Evolutionary conservation across 768 basidiomycete species (phyloP).

Genomic region (Panellus pusillus): DNA sequence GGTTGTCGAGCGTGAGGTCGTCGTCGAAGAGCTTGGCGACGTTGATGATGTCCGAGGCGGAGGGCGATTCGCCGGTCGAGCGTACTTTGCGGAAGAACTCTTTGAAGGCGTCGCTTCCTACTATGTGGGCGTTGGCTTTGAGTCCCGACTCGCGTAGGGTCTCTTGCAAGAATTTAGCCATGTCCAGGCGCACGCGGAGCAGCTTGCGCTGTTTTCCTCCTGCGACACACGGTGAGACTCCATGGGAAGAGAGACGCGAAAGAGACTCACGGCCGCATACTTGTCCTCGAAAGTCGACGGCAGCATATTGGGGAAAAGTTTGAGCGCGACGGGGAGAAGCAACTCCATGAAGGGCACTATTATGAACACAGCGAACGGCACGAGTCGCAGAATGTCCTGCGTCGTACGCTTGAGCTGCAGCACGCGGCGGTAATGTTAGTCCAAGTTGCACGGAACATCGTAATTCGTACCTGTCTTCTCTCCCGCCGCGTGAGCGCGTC

Average conservation of each 20-base stretch:
- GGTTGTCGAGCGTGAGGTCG: slow-evolving; percentile 95
- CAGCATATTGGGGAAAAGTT: slow-evolving; percentile 98
- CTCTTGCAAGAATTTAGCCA: slow-evolving; percentile 99
- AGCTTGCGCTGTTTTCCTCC: slow-evolving; percentile 98
- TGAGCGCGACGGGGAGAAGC: slow-evolving; percentile 91
- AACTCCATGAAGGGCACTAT: slow-evolving; percentile 99
- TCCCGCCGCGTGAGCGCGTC: slow-evolving; percentile 91
- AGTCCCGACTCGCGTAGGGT: slow-evolving; percentile 93
- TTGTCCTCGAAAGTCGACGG: slow-evolving; percentile 99
- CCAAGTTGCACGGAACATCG: neutral
- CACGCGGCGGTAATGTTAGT: slow-evolving; percentile 10
- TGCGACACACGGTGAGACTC: slow-evolving; percentile 31
- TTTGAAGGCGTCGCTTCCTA: slow-evolving; percentile 95
- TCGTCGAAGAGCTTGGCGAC: slow-evolving; percentile 98
- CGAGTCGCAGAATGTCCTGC: slow-evolving; percentile 85
- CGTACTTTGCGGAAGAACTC: slow-evolving; percentile 99
- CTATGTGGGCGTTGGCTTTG: slow-evolving; percentile 89
- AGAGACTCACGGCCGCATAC: slow-evolving; percentile 70
- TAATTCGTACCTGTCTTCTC: slow-evolving; percentile 72
- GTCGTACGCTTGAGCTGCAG: slow-evolving; percentile 87
- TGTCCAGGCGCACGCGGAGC: slow-evolving; percentile 90
- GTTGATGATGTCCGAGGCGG: slow-evolving; percentile 83
- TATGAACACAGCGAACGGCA: slow-evolving; percentile 94
- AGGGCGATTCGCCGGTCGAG: slow-evolving; percentile 93
- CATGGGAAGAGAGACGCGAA: neutral